Evolutionary conservation across 2,329 filamentous ascomycete genomes (phyloP).

Genomic region (Fusarium bactridioides): DNA sequence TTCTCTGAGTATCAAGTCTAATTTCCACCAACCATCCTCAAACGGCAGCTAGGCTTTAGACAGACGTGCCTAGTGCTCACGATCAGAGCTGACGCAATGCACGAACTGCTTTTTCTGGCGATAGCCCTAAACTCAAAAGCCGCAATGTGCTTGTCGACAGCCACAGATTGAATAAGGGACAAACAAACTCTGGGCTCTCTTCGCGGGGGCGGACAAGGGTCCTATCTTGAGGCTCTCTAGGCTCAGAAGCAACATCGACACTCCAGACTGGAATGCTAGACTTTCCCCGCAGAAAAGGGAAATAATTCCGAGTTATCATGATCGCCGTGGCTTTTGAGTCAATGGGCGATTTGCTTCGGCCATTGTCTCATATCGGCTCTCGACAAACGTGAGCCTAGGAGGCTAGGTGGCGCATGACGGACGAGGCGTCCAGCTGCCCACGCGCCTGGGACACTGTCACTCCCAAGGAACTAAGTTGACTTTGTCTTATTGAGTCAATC

Average conservation of each 20-base stretch:
- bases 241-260: background rate
- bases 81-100: conserved; percentile 38
- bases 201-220: conserved; percentile 17
- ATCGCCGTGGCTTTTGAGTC: conserved; percentile 13
- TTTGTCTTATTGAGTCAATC: conserved; percentile 8
- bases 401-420: conserved; percentile 26
- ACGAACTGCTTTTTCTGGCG: conserved; percentile 34
- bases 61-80: conserved; percentile 32
- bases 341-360: background rate
- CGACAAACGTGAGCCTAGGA: conserved; percentile 15
- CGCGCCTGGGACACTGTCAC: conserved; percentile 26
- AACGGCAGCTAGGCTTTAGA: conserved; percentile 29
- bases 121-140: conserved; percentile 36
- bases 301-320: conserved; percentile 10
- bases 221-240: conserved; percentile 31
- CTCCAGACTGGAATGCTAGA: conserved; percentile 13
- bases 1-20: conserved; percentile 2
- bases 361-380: conserved; percentile 28
- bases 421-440: conserved; percentile 24
- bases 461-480: conserved; percentile 13
- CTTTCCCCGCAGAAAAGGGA: conserved; percentile 19
- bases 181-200: conserved; percentile 10
- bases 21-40: conserved; percentile 35
- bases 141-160: conserved; percentile 30
- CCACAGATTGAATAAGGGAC: conserved; percentile 1